Evolutionary conservation across 441 rosid genomes (phyloP), one percentile per base, ranked within the genome.

Genomic region (Bocquillonia castaneifolia): DNA sequence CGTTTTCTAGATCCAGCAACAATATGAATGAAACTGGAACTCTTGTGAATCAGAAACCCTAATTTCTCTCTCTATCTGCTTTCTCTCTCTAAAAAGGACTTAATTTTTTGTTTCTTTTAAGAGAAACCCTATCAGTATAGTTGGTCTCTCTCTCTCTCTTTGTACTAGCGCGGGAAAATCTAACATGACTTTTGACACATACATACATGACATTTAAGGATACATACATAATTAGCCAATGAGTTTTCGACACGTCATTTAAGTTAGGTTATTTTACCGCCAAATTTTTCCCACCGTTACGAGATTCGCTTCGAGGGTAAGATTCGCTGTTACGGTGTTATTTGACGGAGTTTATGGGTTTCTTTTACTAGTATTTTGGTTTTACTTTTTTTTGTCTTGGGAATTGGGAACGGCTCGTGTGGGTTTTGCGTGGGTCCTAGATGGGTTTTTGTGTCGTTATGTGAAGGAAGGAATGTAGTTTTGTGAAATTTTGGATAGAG

Each of bases 131-230:
- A 82, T 79, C 83, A 67, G 66, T 60, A 28, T 59, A 47, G 69
- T 58, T 25, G 36, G n/a, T 57, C 39, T 47, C 31, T 68, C 61
- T 28, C 59, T 34, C 39, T 65, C n/a, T 56, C 75, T 71, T 39
- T 55, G 47, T 54, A 50, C 23, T 50, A 63, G 96, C 92, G 93
- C 93, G 96, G 96, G 96, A 90, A 90, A 89, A 84, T 70, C 74
- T 75, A 77, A 55, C 66, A 71, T 68, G 61, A 66, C 40, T 25
- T 60, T 26, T 52, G 63, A 8, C 67, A 64, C 69, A 63, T 66
- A 67, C 69, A 72, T 73, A 62, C 77, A 68, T 78, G 71, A 48
- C 70, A 69, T 75, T 39, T 47, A 58, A 6, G 25, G 50, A 64
- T 29, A 54, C 70, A 80, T 81, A 20, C 76, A 34, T 73, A n/a